Conservation (phyloP, 2,329 filamentous ascomycete species). For the Chaetomium sp. region DNA sequence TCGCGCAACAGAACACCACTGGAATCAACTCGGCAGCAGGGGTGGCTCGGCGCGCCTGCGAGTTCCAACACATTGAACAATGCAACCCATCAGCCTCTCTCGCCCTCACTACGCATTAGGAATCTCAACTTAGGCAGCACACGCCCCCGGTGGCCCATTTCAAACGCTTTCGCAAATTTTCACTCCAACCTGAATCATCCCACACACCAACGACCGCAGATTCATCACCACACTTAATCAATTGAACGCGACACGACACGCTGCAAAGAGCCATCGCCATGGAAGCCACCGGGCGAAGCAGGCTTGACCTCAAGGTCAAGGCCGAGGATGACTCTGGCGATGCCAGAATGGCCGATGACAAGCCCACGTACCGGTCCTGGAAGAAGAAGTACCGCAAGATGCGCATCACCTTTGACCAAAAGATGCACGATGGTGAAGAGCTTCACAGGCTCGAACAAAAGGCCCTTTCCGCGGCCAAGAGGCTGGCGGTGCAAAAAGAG, state of each 20-base stretch:
- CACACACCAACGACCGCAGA: neutral
- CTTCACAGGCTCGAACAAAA: conserved; percentile 76
- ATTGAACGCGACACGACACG: neutral
- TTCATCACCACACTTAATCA: too few species aligned
- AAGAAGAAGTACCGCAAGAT: conserved; percentile 97
- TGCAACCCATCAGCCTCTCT: neutral
- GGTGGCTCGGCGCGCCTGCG: too few species aligned
- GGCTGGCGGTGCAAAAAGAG: conserved; percentile 89
- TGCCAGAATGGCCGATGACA: conserved; percentile 34
- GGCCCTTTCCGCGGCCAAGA: conserved; percentile 71
- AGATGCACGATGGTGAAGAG: conserved; percentile 73
- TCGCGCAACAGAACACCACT: too few species aligned
- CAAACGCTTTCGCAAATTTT: neutral
- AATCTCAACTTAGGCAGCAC: neutral
- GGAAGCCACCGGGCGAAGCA: conserved; percentile 26
- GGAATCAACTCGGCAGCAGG: too few species aligned
- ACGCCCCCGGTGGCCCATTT: neutral
- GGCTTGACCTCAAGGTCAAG: conserved; percentile 32
- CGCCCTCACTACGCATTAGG: neutral
- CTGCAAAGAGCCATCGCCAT: conserved; percentile 18
- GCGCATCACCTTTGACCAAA: conserved; percentile 69
- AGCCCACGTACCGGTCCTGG: conserved; percentile 58
- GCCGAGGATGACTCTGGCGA: conserved; percentile 36
- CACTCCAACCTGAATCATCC: neutral
- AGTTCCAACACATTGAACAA: conserved; percentile 4